phyloP scores from a whole-genome alignment of 768 basidiomycete genomes.

The Boletus subparvulus region DNA sequence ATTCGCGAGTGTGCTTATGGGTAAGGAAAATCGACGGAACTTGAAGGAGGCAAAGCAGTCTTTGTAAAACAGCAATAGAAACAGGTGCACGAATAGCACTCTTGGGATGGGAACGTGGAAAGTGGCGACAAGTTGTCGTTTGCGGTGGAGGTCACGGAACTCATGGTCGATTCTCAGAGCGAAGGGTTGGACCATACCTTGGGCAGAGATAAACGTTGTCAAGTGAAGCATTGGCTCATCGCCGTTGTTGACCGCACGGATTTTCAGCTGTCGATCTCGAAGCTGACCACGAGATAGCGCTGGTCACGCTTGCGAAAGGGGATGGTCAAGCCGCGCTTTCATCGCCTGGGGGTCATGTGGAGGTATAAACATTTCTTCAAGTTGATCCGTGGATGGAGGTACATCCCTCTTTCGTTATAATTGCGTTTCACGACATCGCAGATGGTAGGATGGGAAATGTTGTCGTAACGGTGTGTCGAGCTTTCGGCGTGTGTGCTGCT shows the following conservation, averaged over 20 bases:
- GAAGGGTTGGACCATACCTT: not conserved
- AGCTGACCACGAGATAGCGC: not conserved
- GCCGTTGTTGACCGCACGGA: not conserved
- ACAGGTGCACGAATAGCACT: not conserved
- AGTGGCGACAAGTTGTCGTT: not conserved
- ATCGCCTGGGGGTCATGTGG: not conserved
- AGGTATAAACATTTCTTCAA: not conserved
- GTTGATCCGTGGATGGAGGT: not conserved
- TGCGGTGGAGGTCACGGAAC: not conserved
- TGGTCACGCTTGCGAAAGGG: not conserved
- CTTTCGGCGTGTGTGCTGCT: too few relatives aligned
- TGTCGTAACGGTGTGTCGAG: too few relatives aligned
- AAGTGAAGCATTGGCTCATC: not conserved
- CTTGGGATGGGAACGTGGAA: not conserved
- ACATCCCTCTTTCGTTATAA: not conserved
- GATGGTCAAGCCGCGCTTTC: not conserved
- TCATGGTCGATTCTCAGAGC: not conserved
- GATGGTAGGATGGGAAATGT: too few relatives aligned
- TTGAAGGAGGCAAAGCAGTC: not conserved
- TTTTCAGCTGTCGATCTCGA: not conserved
- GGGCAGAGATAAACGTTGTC: not conserved
- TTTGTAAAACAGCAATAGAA: not conserved
- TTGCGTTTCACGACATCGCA: not conserved
- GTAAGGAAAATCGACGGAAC: not conserved
- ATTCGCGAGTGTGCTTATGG: slow-evolving; percentile 5